Evolutionary conservation across 192 early-diverging fungal species (phyloP).

Genomic region (Glomus cerebriforme): DNA sequence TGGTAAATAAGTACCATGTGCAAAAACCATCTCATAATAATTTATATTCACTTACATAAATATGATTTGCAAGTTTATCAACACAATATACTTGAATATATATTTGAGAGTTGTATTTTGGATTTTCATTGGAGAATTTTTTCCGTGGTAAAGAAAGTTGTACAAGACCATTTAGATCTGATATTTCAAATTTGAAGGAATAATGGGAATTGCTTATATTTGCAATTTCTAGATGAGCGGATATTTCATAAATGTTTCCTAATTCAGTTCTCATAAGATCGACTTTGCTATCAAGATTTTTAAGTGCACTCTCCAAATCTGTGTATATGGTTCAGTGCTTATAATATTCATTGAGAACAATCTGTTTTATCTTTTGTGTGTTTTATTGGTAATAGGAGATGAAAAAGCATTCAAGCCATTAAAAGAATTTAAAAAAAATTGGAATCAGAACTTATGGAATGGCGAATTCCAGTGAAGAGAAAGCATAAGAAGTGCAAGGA

Average conservation of each 20-base stretch:
- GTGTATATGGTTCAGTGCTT: not conserved
- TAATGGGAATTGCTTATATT: not conserved
- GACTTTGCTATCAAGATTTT: too few species aligned
- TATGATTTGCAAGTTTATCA: not conserved
- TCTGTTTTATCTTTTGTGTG: not conserved
- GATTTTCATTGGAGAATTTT: not conserved
- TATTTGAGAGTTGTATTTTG: not conserved
- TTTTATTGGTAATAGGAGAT: conserved; percentile 11
- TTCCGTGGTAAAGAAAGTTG: not conserved
- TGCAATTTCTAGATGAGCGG: not conserved
- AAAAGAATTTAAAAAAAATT: not conserved
- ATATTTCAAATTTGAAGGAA: not conserved
- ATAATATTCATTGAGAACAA: not conserved
- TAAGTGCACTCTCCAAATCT: too few species aligned
- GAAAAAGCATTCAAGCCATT: not conserved
- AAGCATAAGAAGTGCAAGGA: not conserved
- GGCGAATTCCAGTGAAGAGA: not conserved
- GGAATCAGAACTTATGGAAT: conserved; percentile 1
- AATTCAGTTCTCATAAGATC: not conserved
- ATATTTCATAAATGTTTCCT: not conserved
- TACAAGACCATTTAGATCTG: too few species aligned
- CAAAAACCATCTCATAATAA: not conserved
- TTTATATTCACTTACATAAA: conserved; percentile 3
- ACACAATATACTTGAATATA: not conserved
- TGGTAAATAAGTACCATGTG: too few species aligned